Evolutionary conservation across 1,284 basidiomycete genomes (phyloP), one percentile per base, ranked within the genome.

Genomic region (Gymnopus androsaceus): DNA sequence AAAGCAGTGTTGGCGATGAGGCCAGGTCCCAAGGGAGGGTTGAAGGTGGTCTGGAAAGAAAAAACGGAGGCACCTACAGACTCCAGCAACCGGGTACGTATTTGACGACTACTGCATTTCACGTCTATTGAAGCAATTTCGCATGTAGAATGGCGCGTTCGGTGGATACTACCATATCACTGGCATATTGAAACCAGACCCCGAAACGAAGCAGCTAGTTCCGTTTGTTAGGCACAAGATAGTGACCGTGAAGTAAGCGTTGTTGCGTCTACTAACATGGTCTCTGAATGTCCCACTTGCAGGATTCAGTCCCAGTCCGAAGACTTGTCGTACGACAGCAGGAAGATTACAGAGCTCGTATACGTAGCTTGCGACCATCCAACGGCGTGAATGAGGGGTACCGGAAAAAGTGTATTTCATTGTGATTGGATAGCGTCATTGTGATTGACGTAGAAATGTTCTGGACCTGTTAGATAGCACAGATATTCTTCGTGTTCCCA

Each of bases 121-220:
- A 27, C 36, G 51, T 14, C 41, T 49, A 54, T 56, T 30, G 38
- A n/a, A 28, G 51, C 34, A 37, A 17, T 44, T 23, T 48, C 46
- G 41, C 42, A n/a, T 36, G 50, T 58, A 83, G 81, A 70, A 73
- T 59, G 82, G 82, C 28, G 69, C 71, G 14, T 76, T 83, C 41
- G 78, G 76, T 36, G 82, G 80, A 23, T 71, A 75, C 56, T 84
- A 84, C 66, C 64, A 77, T 42, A 81, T 83, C 61, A 73, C 72
- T 51, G 81, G 81, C 23, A 73, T 83, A 33, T 71, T 69, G 59
- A 76, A 75, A 63, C 61, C 59, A 19, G 33, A 75, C 37, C 71
- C 75, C 17, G 76, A 71, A 25, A 68, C 69, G 31, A 58, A 64
- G 14, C 59, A 63, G 14, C 66, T 70, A 30, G 66, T 68, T 11